Evolutionary conservation across 1,284 basidiomycete species (phyloP), one percentile per base, ranked within the genome.

Genomic region (Cutaneotrichosporon dermatis): DNA sequence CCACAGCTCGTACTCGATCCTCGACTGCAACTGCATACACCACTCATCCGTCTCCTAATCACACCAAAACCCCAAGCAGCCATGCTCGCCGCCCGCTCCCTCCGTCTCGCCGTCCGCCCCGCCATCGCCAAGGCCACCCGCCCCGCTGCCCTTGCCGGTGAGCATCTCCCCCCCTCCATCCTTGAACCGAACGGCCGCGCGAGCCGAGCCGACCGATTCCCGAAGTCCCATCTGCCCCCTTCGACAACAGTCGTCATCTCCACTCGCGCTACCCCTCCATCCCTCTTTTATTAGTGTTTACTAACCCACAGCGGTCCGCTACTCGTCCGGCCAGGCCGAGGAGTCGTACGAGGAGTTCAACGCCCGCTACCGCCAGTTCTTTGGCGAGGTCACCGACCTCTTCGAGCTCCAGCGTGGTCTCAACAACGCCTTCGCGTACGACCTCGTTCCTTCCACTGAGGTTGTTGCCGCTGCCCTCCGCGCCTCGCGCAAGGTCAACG

Each of bases 361-460:
- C 75, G 83, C 88, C 64, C 90, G 94, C 75, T 98, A 97, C 81
- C 87, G 92, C 75, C 83, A 84, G 68, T 99, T 98, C 82, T 98
- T 98, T 83, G 82, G 89, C 74, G 84, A 86, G 56, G 92, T 93
- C 55, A 86, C 92, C 76, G 95, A 98, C 82, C 85, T 96, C 64
- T 98, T 98, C 76, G 94, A 98, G 82, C 88, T 95, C 67, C 92
- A 97, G 80, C 89, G 95, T 62, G 95, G 95, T 51, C 83, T 99
- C 69, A 99, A 99, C 85, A 99, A 99, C 85, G 96, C 92, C 81
- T 99, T 99, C 77, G 91, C 95, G 1, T 95, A 99, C 80, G 95
- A 99, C 79, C 85, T 99, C 65, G 96, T 99, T 34, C 95, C 95
- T 48, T 87, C 92, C 8, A 86, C 91, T 50, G 81, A 84, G 59